Evolutionary conservation across 345 rosid species (phyloP).

Genomic region (Pistacia atlantica): DNA sequence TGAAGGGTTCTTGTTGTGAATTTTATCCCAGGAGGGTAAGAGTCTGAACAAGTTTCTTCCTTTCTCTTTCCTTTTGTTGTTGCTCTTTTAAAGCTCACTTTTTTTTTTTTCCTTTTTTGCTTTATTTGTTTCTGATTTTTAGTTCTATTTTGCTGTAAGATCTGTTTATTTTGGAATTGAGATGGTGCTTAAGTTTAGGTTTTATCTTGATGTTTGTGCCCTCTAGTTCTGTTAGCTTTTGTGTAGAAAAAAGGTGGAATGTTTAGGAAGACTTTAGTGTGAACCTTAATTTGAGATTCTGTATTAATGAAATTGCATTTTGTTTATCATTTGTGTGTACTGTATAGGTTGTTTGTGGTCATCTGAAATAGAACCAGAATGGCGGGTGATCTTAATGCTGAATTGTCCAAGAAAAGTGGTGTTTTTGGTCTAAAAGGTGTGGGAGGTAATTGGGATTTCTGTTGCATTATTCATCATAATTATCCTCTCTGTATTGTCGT

Average conservation of each 20-base stretch:
- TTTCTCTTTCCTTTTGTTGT: neutral
- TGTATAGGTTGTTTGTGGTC: conserved; percentile 33
- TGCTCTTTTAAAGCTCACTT: conserved; percentile 2
- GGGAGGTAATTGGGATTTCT: conserved; percentile 83
- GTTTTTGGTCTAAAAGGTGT: conserved; percentile 77
- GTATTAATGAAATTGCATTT: conserved; percentile 19
- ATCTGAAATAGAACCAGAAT: conserved; percentile 37
- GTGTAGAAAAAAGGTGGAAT: conserved; percentile 10
- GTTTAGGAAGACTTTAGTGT: neutral
- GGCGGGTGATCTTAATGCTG: conserved; percentile 66
- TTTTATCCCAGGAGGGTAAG: conserved; percentile 35
- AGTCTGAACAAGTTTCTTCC: conserved; percentile 17
- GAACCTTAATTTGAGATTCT: conserved; percentile 8
- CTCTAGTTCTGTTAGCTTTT: neutral
- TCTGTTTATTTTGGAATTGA: conserved; percentile 31
- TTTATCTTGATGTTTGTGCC: neutral
- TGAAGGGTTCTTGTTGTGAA: conserved; percentile 24
- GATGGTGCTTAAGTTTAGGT: conserved; percentile 1
- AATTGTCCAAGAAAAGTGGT: conserved; percentile 67
- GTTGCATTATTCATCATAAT: conserved; percentile 70
- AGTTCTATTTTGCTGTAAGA: conserved; percentile 16
- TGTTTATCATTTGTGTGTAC: conserved; percentile 20
- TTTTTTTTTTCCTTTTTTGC: neutral
- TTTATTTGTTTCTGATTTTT: conserved; percentile 6
- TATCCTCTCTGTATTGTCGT: conserved; percentile 72